Evolutionary conservation across 1,284 basidiomycete genomes (phyloP).

Genomic region (Ustilago bromivora): DNA sequence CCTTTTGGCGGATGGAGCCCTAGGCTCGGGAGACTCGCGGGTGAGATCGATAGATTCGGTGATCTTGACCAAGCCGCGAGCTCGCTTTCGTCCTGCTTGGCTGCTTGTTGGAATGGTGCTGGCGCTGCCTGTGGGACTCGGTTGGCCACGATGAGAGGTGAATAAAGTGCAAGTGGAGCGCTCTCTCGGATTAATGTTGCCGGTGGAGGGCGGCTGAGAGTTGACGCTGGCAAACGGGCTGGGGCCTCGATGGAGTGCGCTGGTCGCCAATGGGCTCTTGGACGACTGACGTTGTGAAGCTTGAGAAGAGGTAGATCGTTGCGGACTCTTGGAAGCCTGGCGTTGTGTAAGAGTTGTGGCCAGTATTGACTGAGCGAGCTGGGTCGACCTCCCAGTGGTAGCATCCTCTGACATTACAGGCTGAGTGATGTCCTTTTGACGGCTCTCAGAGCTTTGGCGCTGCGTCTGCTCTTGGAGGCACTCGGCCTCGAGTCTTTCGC

Average conservation of each 20-base stretch:
- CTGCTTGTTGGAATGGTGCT: neutral
- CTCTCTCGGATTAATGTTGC: too few species aligned
- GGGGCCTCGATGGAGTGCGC: neutral
- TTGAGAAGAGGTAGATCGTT: neutral
- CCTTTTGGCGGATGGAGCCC: neutral
- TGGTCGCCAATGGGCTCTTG: neutral
- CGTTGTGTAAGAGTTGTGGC: neutral
- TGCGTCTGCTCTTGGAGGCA: conserved; percentile 3
- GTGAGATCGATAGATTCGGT: conserved; percentile 5
- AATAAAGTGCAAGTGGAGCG: too few species aligned
- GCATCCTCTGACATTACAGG: neutral
- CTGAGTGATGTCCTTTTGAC: neutral
- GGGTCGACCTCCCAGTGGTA: neutral
- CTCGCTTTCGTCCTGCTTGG: neutral
- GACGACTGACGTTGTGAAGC: neutral
- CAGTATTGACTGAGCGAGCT: neutral
- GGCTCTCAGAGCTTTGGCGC: neutral
- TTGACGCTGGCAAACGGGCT: neutral
- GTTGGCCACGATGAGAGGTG: neutral
- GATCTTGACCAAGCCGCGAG: neutral
- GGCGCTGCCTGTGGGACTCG: neutral
- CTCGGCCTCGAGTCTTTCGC: conserved; percentile 33
- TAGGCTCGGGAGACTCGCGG: neutral
- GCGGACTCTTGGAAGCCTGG: neutral
- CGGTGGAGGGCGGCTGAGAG: neutral